phyloP scores from a whole-genome alignment of 148 eudicot genomes.

The Tetragonia tetragonoides region DNA sequence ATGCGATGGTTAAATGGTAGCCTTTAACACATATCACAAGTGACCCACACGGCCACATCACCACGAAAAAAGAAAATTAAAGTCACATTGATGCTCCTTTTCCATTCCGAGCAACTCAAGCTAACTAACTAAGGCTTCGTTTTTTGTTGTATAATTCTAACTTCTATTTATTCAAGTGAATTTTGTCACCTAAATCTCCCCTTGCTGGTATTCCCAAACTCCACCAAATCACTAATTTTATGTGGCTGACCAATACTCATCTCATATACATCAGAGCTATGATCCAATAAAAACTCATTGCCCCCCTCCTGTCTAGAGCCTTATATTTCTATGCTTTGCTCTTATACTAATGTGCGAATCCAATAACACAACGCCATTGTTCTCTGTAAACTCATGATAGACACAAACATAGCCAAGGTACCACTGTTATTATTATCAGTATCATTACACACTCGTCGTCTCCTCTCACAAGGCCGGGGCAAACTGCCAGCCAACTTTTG shows the following conservation, averaged over 20 bases:
- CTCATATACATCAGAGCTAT: background rate
- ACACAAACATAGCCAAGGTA: no score
- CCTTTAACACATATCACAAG: background rate
- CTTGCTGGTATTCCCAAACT: background rate
- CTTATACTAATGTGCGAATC: no score
- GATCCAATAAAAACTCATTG: no score
- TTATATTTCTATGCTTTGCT: no score
- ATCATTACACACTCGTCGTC: no score
- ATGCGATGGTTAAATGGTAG: no score
- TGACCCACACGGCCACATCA: background rate
- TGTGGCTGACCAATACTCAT: background rate
- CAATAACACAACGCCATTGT: no score
- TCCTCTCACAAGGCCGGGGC: no score
- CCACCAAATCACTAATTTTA: background rate
- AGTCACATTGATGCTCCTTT: background rate
- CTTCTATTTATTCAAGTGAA: background rate
- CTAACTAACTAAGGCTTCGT: background rate
- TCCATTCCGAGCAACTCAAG: background rate
- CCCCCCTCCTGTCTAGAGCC: no score
- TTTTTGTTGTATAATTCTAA: background rate
- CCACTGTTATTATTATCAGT: no score
- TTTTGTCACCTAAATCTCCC: background rate
- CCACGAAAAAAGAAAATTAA: background rate
- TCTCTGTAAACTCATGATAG: no score
- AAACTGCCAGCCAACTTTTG: no score